Evolutionary conservation across 768 basidiomycete genomes (phyloP).

Genomic region (Calocera cornea): DNA sequence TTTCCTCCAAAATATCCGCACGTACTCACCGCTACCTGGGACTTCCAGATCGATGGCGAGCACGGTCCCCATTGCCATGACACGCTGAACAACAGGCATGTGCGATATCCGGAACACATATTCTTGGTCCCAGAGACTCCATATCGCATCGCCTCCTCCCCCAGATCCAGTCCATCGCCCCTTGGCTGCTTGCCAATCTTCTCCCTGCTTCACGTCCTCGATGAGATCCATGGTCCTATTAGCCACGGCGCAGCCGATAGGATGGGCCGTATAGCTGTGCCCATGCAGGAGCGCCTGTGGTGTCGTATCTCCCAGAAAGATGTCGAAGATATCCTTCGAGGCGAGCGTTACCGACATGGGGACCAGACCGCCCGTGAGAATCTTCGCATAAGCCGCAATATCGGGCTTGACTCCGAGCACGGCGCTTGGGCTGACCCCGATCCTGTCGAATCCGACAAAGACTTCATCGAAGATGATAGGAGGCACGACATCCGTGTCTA

Average conservation of each 20-base stretch:
- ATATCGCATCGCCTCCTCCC: conserved; percentile 29
- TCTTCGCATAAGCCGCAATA: conserved; percentile 84
- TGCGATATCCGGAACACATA: conserved; percentile 55
- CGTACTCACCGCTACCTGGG: conserved; percentile 36
- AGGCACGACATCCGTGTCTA: conserved; percentile 55
- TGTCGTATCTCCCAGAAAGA: conserved; percentile 64
- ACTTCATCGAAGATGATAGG: conserved; percentile 96
- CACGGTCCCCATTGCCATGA: conserved; percentile 81
- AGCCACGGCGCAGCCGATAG: conserved; percentile 86
- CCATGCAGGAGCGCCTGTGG: conserved; percentile 83
- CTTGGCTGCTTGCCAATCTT: conserved; percentile 47
- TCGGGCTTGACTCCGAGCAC: conserved; percentile 68
- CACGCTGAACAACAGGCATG: conserved; percentile 43
- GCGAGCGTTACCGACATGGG: conserved; percentile 80
- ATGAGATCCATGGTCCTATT: conserved; percentile 60
- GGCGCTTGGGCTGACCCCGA: conserved; percentile 45
- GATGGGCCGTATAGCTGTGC: conserved; percentile 90
- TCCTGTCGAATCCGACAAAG: conserved; percentile 80
- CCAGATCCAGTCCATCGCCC: conserved; percentile 37
- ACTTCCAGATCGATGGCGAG: conserved; percentile 63
- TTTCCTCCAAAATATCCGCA: too few relatives aligned
- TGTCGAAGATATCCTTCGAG: conserved; percentile 59
- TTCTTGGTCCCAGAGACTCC: conserved; percentile 78
- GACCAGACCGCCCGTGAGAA: conserved; percentile 82
- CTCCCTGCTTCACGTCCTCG: conserved; percentile 35